A percentile compares a stretch with the other conserved stretches of the same genome.
Evolutionary conservation across 345 rosid genomes (phyloP).

Genomic region (Salix udensis): DNA sequence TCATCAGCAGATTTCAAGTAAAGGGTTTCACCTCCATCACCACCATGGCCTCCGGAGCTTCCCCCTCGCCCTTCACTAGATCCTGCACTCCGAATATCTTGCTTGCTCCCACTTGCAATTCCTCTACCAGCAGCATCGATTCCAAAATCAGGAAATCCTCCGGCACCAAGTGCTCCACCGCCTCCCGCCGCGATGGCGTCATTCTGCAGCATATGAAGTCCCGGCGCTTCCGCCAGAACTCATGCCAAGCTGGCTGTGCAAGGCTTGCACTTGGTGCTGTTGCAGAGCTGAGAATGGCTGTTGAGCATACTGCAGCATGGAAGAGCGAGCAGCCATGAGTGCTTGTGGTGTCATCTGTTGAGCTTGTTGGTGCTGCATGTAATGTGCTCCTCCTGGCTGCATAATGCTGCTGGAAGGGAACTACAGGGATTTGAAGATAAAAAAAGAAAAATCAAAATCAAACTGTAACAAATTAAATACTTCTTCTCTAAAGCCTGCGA

Average conservation of each 20-base stretch:
- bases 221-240: conserved; percentile 63
- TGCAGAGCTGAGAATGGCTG: conserved; percentile 76
- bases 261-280: conserved; percentile 72
- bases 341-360: conserved; percentile 89
- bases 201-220: conserved; percentile 59
- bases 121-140: conserved; percentile 38
- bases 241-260: conserved; percentile 92
- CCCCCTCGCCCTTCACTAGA: conserved; percentile 76
- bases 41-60: conserved; percentile 59
- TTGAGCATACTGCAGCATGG: conserved; percentile 72
- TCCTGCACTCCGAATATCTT: conserved; percentile 62
- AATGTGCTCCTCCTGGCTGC: conserved; percentile 85
- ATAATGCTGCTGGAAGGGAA: conserved; percentile 59
- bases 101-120: conserved; percentile 65
- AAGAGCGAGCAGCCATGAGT: conserved; percentile 83
- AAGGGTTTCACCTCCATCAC: conserved; percentile 82
- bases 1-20: conserved; percentile 81
- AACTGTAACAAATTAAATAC: not conserved
- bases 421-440: conserved; percentile 34
- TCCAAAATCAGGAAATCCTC: conserved; percentile 74
- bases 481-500: not conserved
- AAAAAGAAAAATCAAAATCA: not conserved
- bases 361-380: conserved; percentile 86
- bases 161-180: conserved; percentile 48
- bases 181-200: conserved; percentile 62